Base-by-base conservation (phyloP, 2,329 filamentous ascomycete genomes). In the Fusarium sterilihyphosum region DNA sequence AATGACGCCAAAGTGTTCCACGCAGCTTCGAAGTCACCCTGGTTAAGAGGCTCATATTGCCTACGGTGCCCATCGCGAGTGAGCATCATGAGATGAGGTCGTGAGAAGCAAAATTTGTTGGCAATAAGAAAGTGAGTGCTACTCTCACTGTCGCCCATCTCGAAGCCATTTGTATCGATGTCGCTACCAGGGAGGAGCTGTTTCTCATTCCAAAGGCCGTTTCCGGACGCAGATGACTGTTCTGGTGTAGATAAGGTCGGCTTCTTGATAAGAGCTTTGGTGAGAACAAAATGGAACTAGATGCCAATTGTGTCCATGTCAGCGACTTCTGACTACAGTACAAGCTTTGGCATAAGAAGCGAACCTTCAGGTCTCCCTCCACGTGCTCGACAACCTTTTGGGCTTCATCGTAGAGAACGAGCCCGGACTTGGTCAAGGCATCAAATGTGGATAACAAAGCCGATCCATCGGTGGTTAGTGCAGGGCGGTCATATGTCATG, bases 1-100 rank as follows among this genome's bases (percentile, higher is more conserved):
- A 66, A 46, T 10, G 41, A 22, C 1, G 18, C 10, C 29, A 66
- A 13, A 5, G 17, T 46, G 6, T 3, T 9, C 41, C 41, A 62
- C 3, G 58, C n/a, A 43, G 63, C 49, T 33, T 49, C 49, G 11
- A 66, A 61, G 6, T 66, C 63, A 10, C 4, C 33, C 9, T 49
- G 18, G 4, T 49, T 8, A 18, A 66, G n/a, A 18, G 57, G 49
- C 18, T 66, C 41, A n/a, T 61, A 41, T 33, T 66, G 49, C 16
- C 63, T 31, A 5, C 41, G 14, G 24, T 54, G 37, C 5, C 63
- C 49, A 43, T 66, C 41, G 2, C 33, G 41, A 29, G 63, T 66
- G 24, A 66, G 57, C 26, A 66, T 52, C 57, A 66, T 37, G 10
- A 66, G 57, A 14, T 61, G 63, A 16, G 63, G 57, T 22, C 63